Percentiles rank a stretch among this genome's conserved stretches.
These are phyloP conservation scores for Talaromyces piceae DNA, from an alignment of 2,329 filamentous ascomycete species.

Conservation along the genomic window DNA sequence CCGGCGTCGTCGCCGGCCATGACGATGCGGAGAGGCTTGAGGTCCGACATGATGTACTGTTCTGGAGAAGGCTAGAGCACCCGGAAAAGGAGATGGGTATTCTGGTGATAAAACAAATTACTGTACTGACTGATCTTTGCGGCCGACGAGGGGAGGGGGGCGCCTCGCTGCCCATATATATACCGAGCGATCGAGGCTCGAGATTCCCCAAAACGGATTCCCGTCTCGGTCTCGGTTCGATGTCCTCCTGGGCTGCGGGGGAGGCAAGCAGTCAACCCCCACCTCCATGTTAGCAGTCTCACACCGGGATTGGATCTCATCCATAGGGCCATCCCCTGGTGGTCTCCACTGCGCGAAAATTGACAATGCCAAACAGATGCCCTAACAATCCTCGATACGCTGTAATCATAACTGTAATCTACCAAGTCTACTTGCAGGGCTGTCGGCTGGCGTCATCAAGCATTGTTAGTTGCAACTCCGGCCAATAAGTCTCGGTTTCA, in stretches of 20 bases:
- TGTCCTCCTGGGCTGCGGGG: background rate
- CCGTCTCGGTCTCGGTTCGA: background rate
- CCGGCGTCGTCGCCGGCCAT: constrained; percentile 66
- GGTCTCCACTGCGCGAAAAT: background rate
- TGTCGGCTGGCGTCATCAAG: constrained; percentile 6
- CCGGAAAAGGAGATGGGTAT: too few species aligned
- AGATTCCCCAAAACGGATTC: constrained; percentile 3
- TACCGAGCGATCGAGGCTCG: background rate
- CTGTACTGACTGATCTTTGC: too few species aligned
- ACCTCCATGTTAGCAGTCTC: too few species aligned
- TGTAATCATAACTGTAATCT: background rate
- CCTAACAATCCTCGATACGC: too few species aligned
- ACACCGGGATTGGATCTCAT: too few species aligned
- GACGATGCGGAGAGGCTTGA: constrained; percentile 49
- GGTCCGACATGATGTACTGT: constrained; percentile 26
- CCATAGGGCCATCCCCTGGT: background rate
- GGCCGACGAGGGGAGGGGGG: too few species aligned
- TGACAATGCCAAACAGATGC: too few species aligned
- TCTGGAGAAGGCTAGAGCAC: too few species aligned
- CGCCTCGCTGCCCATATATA: too few species aligned
- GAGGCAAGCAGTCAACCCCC: background rate
- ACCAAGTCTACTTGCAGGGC: background rate
- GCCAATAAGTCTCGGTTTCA: background rate
- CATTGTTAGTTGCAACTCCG: constrained; percentile 4
- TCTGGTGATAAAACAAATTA: too few species aligned